Conservation (phyloP, 202 grass and related monocot species). For the Miscanthus sacchariflorus region DNA sequence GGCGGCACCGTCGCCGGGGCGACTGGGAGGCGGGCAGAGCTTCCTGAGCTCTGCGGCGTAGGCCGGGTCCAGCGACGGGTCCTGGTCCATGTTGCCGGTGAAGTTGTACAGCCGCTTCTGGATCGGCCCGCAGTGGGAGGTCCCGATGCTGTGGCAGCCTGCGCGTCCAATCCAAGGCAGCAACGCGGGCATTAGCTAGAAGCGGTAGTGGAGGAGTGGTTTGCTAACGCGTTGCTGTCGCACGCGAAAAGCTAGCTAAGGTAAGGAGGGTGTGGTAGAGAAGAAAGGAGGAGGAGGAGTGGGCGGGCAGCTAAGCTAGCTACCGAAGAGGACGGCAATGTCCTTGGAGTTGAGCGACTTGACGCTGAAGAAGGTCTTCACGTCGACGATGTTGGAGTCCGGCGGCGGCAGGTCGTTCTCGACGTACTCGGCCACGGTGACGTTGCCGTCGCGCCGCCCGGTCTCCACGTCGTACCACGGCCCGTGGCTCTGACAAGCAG, state of each 20-base stretch:
- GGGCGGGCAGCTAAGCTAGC: background rate
- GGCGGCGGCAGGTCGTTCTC: slow-evolving; percentile 73
- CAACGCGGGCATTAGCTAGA: background rate
- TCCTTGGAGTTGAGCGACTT: slow-evolving; percentile 77
- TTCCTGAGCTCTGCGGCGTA: slow-evolving; percentile 58
- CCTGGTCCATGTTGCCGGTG: slow-evolving; percentile 66
- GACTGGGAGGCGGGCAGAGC: slow-evolving; percentile 48
- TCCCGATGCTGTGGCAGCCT: slow-evolving; percentile 82
- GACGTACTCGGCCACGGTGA: slow-evolving; percentile 51
- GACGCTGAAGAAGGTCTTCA: slow-evolving; percentile 75
- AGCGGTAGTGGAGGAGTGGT: background rate
- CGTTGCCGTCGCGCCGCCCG: slow-evolving; percentile 58
- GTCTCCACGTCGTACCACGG: slow-evolving; percentile 78
- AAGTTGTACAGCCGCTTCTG: slow-evolving; percentile 76
- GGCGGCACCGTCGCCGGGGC: background rate
- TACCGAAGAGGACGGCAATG: slow-evolving; percentile 81
- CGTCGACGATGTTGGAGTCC: slow-evolving; percentile 74
- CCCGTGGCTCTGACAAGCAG: slow-evolving; percentile 40
- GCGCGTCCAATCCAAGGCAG: too few species aligned
- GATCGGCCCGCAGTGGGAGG: slow-evolving; percentile 78
- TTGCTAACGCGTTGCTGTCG: slow-evolving; percentile 35
- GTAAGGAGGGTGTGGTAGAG: background rate
- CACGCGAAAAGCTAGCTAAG: background rate
- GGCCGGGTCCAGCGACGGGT: slow-evolving; percentile 53
- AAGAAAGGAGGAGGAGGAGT: slow-evolving; percentile 6